Conservation (phyloP, 148 eudicot species). For the Camellia sinensis region DNA sequence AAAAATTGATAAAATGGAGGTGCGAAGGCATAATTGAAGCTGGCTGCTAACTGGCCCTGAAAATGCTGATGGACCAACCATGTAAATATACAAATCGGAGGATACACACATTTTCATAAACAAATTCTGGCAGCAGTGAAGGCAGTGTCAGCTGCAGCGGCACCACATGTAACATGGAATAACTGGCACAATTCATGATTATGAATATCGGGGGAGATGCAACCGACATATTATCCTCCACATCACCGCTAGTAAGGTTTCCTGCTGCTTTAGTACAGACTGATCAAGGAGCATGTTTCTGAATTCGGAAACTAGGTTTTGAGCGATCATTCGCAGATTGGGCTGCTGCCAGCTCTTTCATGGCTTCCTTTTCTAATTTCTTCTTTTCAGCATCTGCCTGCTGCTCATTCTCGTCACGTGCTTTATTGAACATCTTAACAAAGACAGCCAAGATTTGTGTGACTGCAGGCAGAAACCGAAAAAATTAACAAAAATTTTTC, state of each 20-base stretch:
- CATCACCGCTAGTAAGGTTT: neutral
- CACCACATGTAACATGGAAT: no score
- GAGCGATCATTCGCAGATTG: constrained; percentile 50
- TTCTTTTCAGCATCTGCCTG: constrained; percentile 91
- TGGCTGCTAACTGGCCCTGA: neutral
- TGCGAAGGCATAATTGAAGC: neutral
- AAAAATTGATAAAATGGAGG: no score
- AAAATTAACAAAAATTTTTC: neutral
- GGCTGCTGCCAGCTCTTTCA: constrained; percentile 70
- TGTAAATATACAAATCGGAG: no score
- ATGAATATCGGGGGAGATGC: no score
- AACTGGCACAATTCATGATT: no score
- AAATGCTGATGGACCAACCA: no score
- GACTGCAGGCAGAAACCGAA: constrained; percentile 48
- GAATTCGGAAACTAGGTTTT: constrained; percentile 35
- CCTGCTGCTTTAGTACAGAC: neutral
- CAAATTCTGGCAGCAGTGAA: neutral
- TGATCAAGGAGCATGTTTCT: constrained; percentile 38
- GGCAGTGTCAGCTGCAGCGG: no score
- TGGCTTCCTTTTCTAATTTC: constrained; percentile 94
- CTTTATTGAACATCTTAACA: constrained; percentile 77
- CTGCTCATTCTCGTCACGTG: constrained; percentile 85
- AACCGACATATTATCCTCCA: no score
- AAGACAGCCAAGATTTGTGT: constrained; percentile 82
- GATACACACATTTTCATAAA: no score